A percentile compares a stretch with the other conserved stretches of the same genome.
Conservation (phyloP, 371 early-diverging fungal genomes). For the Smittium culicis region DNA sequence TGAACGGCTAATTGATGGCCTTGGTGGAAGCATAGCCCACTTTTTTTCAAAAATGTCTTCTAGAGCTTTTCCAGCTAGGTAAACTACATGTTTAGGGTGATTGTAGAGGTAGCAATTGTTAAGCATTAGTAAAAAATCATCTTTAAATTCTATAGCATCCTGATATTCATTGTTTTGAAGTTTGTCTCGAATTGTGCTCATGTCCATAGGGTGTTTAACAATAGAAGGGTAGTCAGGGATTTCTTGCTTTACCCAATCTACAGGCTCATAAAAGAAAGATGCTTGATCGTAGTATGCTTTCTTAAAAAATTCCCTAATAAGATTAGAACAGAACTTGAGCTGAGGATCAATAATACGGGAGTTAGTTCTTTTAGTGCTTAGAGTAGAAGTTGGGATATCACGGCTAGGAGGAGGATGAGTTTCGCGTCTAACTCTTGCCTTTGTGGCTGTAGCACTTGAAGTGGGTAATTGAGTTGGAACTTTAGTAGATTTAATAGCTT, state of each 20-base stretch:
- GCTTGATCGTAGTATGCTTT: slow-evolving; percentile 51
- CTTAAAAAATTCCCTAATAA: slow-evolving; percentile 64
- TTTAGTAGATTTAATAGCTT: background rate
- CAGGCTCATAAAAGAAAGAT: slow-evolving; percentile 76
- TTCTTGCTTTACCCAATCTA: slow-evolving; percentile 77
- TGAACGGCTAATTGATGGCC: slow-evolving; percentile 6
- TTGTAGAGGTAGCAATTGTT: slow-evolving; percentile 92
- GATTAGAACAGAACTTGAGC: slow-evolving; percentile 43
- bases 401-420: background rate
- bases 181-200: slow-evolving; percentile 79
- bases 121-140: slow-evolving; percentile 77
- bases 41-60: slow-evolving; percentile 73
- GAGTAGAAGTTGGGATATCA: background rate
- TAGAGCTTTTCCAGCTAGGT: slow-evolving; percentile 61
- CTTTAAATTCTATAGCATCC: slow-evolving; percentile 58
- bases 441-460: no score
- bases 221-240: slow-evolving; percentile 89
- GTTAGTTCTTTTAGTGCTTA: background rate
- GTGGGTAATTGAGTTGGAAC: background rate
- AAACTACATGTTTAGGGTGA: slow-evolving; percentile 72
- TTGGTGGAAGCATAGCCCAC: slow-evolving; percentile 58
- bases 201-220: slow-evolving; percentile 96
- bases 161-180: slow-evolving; percentile 65
- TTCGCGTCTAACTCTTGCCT: no score
- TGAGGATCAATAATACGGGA: background rate